These are phyloP conservation scores for Hemisphaericaspora xylanilytica DNA, from an alignment of 1,139 yeast genomes.

Conservation along the genomic window DNA sequence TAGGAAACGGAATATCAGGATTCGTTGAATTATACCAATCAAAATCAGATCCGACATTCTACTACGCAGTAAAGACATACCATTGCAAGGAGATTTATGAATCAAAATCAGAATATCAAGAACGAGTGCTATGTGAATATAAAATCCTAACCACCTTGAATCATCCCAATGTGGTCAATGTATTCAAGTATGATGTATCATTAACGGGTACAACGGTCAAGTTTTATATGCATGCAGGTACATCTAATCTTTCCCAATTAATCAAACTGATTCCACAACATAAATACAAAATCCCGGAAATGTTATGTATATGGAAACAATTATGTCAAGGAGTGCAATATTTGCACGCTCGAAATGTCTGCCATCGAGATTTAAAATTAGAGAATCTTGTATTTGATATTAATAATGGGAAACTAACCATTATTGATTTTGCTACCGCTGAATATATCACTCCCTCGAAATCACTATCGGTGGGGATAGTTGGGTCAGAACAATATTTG, in stretches of 20 bases:
- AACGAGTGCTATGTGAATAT: slow-evolving; percentile 39
- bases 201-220: slow-evolving; percentile 20
- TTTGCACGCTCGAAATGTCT: slow-evolving; percentile 28
- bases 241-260: slow-evolving; percentile 20
- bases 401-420: slow-evolving; percentile 25
- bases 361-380: slow-evolving; percentile 46
- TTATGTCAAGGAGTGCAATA: slow-evolving; percentile 30
- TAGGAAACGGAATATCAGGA: slow-evolving; percentile 40
- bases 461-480: slow-evolving; percentile 40
- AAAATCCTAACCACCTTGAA: slow-evolving; percentile 23
- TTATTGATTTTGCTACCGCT: slow-evolving; percentile 42
- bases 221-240: slow-evolving; percentile 36
- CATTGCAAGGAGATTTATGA: slow-evolving; percentile 30
- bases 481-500: slow-evolving; percentile 45
- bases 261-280: slow-evolving; percentile 11
- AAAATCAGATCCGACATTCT: slow-evolving; percentile 13
- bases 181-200: slow-evolving; percentile 23
- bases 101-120: slow-evolving; percentile 32
- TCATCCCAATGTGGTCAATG: slow-evolving; percentile 38
- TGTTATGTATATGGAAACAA: slow-evolving; percentile 36
- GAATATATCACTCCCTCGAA: slow-evolving; percentile 11
- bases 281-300: slow-evolving; percentile 16
- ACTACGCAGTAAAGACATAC: slow-evolving; percentile 43
- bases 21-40: slow-evolving; percentile 33
- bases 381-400: slow-evolving; percentile 35